Evolutionary conservation across 2,329 filamentous ascomycete species (phyloP), one percentile per base, ranked within the genome.

Genomic region (Ophiostoma ips): DNA sequence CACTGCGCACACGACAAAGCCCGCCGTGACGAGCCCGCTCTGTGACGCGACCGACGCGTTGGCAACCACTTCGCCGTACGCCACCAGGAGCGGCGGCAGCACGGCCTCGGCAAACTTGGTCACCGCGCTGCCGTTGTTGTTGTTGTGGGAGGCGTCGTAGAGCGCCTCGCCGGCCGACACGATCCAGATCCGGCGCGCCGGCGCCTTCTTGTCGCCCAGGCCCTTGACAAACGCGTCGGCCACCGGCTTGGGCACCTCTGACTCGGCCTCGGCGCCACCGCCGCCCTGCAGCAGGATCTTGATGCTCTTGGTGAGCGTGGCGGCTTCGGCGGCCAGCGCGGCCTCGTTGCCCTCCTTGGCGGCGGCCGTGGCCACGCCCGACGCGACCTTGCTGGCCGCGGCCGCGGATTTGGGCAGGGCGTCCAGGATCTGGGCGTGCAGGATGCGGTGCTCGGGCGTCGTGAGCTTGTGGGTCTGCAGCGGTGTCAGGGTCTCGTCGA

Each of bases 311-410:
- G 79, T 74, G 50, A 96, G 71, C 5, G 85, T 76, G 33, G 73
- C 72, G 7, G 88, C 79, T 63, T 95, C 87, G 10, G 85, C 81
- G 38, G 77, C 73, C 24, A 95, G 70, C 38, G 89, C 89, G 34
- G 74, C 69, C 64, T 98, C 92, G 58, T 94, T 96, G 8, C 88
- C 81, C 66, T 98, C 92, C 61, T 95, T 95, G 7, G 76, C 68
- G 16, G 84, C 81, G 13, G 87, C 71, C 16, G 78, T 66, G 7
- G 83, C 77, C 52, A 96, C 72, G 7, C 77, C 78, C 46, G 72
- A 68, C 1, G 79, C 74, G 30, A 90, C 72, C 56, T 84, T 84
- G 51, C 75, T 71, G 1, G 85, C 83, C 36, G 84, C 72, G 2
- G 73, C 65, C 11, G 71, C 64, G 2, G 79, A 83, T 40, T 77